Conservation (phyloP, 2,329 filamentous ascomycete species). For the Cladosporium sphaerospermum region DNA sequence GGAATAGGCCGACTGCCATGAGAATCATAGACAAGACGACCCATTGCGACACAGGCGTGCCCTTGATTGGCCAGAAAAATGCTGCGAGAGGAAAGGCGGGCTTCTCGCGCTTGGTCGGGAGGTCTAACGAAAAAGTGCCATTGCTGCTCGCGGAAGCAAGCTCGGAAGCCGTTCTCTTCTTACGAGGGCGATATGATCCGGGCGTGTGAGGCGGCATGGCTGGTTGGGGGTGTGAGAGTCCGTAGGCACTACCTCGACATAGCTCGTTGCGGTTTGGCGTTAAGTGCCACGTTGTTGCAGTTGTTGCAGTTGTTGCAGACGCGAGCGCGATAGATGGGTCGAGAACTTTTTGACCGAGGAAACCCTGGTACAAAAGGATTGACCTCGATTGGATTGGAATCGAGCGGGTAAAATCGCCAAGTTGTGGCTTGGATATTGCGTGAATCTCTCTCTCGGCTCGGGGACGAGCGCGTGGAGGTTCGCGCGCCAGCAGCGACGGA, state of each 20-base stretch:
- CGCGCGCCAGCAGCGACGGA: too few relatives aligned
- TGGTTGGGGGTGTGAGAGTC: background rate
- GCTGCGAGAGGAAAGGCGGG: conserved; percentile 86
- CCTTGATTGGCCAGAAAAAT: conserved; percentile 89
- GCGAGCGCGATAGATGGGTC: too few relatives aligned
- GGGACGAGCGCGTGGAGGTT: too few relatives aligned
- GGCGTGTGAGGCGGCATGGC: conserved; percentile 6
- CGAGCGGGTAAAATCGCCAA: too few relatives aligned
- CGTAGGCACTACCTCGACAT: background rate
- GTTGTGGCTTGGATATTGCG: too few relatives aligned
- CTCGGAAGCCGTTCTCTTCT: conserved; percentile 36
- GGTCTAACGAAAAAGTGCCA: conserved; percentile 33
- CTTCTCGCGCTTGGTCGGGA: conserved; percentile 18
- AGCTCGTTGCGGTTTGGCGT: background rate
- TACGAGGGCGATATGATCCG: conserved; percentile 31
- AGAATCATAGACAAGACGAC: conserved; percentile 79
- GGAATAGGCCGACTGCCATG: conserved; percentile 84
- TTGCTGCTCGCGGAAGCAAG: conserved; percentile 33
- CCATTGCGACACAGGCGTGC: conserved; percentile 76
- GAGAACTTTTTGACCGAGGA: too few relatives aligned
- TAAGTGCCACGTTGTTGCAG: too few relatives aligned
- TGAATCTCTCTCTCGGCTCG: too few relatives aligned
- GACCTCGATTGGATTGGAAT: too few relatives aligned
- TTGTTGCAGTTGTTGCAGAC: too few relatives aligned
- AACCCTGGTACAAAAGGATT: too few relatives aligned